phyloP scores from a whole-genome alignment of 768 basidiomycete genomes.

The Suillus occidentalis region DNA sequence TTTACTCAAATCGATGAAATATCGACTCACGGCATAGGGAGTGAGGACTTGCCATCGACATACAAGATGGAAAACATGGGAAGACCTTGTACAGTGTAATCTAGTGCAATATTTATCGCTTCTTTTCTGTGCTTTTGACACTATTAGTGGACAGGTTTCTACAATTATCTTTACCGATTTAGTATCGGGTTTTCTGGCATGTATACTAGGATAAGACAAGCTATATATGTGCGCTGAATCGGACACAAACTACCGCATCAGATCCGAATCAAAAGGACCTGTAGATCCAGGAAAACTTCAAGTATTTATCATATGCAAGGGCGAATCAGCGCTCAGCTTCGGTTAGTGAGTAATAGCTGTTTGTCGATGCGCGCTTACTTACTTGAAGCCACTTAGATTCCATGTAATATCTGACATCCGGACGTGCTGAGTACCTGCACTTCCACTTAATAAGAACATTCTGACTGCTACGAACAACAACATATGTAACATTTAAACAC shows the following conservation, averaged over 20 bases:
- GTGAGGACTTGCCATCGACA: not conserved
- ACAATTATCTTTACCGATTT: not conserved
- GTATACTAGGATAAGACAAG: not conserved
- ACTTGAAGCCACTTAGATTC: too few relatives aligned
- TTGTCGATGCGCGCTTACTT: too few relatives aligned
- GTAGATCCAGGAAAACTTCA: not conserved
- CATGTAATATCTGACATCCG: too few relatives aligned
- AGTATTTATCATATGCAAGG: too few relatives aligned
- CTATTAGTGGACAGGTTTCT: not conserved
- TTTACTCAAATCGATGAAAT: not conserved
- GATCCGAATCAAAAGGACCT: not conserved
- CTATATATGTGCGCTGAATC: not conserved
- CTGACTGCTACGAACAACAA: constrained; percentile 71
- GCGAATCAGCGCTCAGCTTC: too few relatives aligned
- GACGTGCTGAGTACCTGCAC: constrained; percentile 46
- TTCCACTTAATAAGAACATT: constrained; percentile 53
- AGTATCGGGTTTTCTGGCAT: not conserved
- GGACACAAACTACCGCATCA: not conserved
- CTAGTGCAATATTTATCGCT: not conserved
- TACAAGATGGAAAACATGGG: not conserved
- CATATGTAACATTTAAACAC: constrained; percentile 69
- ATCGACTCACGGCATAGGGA: not conserved
- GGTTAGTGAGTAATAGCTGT: too few relatives aligned
- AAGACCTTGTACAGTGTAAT: not conserved
- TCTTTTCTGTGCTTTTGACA: not conserved